A percentile compares a stretch with the other conserved stretches of the same genome.
These are phyloP conservation scores for Boletus smithii DNA, from an alignment of 1,284 basidiomycete genomes.

Conservation along the genomic window DNA sequence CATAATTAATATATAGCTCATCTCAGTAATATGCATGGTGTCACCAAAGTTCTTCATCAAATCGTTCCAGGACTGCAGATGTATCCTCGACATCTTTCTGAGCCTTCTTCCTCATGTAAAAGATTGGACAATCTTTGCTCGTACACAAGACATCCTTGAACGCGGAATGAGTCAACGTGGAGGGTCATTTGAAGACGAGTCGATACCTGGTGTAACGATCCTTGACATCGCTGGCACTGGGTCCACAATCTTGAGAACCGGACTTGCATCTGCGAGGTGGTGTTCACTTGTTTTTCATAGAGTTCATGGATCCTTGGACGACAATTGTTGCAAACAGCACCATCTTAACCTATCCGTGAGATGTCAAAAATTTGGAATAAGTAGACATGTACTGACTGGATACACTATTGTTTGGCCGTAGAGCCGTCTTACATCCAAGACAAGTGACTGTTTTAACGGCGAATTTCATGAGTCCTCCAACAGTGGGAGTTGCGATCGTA, in stretches of 20 bases:
- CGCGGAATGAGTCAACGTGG: constrained; percentile 1
- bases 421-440: constrained; percentile 87
- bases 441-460: constrained; percentile 93
- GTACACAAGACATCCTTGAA: constrained; percentile 90
- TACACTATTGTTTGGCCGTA: constrained; percentile 67
- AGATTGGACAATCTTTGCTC: constrained; percentile 97
- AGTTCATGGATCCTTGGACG: constrained; percentile 79
- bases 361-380: background rate
- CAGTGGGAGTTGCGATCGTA: constrained; percentile 89
- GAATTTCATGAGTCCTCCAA: constrained; percentile 96
- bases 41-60: constrained; percentile 70
- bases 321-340: constrained; percentile 93
- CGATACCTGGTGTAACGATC: constrained; percentile 85
- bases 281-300: constrained; percentile 83
- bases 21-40: background rate
- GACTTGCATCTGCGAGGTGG: constrained; percentile 78
- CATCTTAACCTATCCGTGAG: constrained; percentile 48
- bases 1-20: background rate
- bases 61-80: constrained; percentile 73
- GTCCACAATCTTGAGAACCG: constrained; percentile 94
- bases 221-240: constrained; percentile 94
- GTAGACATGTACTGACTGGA: constrained; percentile 47
- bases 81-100: constrained; percentile 94
- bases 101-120: constrained; percentile 95
- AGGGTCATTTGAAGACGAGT: background rate